These are phyloP conservation scores for Moringa oleifera DNA, from an alignment of 345 rosid species.

Conservation along the genomic window DNA sequence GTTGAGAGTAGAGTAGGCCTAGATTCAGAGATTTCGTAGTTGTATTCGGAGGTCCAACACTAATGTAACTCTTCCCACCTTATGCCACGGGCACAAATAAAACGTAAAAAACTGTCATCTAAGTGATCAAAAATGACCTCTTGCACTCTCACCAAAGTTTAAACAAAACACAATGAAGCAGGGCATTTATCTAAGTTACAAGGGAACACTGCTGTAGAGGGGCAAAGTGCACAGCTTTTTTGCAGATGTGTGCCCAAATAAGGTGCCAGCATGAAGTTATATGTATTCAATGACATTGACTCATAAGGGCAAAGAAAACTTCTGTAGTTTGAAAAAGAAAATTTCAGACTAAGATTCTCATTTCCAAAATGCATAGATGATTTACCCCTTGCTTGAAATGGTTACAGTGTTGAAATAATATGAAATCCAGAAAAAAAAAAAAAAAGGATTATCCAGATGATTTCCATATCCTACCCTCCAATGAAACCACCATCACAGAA, in stretches of 20 bases:
- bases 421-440: constrained; percentile 17
- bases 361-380: constrained; percentile 31
- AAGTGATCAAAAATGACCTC: too few species aligned
- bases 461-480: constrained; percentile 97
- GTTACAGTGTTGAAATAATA: constrained; percentile 24
- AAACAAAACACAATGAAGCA: too few species aligned
- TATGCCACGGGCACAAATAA: too few species aligned
- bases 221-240: not conserved
- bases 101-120: too few species aligned
- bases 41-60: too few species aligned
- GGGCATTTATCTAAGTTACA: too few species aligned
- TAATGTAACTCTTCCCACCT: too few species aligned
- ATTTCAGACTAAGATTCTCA: constrained; percentile 19
- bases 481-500: constrained; percentile 93
- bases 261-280: not conserved
- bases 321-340: too few species aligned
- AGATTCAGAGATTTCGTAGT: too few species aligned
- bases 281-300: not conserved
- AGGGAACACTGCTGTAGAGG: not conserved
- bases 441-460: constrained; percentile 63
- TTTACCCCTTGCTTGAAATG: constrained; percentile 32
- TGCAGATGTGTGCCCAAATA: not conserved
- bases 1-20: too few species aligned
- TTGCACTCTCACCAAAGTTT: too few species aligned
- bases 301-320: not conserved